These are phyloP conservation scores for Cenococcum geophilum DNA, from an alignment of 495 filamentous ascomycete species.

Conservation along the genomic window DNA sequence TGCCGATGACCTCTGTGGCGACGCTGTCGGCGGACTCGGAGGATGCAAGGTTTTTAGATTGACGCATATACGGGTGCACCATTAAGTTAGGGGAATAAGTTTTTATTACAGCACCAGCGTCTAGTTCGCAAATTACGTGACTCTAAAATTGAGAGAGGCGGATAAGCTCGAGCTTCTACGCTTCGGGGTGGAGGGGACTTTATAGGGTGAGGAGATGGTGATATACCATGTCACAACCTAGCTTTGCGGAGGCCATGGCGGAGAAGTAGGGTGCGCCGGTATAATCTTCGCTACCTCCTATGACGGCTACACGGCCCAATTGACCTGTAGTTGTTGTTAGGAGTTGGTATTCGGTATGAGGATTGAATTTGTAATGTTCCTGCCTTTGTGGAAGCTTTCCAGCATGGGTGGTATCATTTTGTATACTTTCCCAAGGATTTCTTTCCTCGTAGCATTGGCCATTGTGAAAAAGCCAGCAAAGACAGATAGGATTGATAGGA, in stretches of 20 bases:
- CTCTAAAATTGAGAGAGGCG: conserved; percentile 48
- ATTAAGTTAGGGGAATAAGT: conserved; percentile 96
- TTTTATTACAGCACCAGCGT: conserved; percentile 82
- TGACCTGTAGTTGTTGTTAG: conserved; percentile 55
- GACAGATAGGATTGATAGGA: background rate
- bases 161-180: conserved; percentile 4
- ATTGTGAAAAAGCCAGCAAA: conserved; percentile 30
- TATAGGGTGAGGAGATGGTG: background rate
- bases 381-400: conserved; percentile 95
- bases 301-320: conserved; percentile 84
- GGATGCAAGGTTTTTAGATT: conserved; percentile 46
- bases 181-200: conserved; percentile 3
- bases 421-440: conserved; percentile 73
- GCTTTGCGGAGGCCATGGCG: conserved; percentile 84
- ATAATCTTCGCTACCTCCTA: conserved; percentile 93
- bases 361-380: background rate
- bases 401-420: conserved; percentile 93
- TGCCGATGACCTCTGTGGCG: conserved; percentile 63
- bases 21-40: conserved; percentile 48
- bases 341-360: background rate
- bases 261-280: conserved; percentile 98
- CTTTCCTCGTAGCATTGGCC: conserved; percentile 56
- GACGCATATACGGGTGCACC: conserved; percentile 95
- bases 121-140: conserved; percentile 92
- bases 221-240: conserved; percentile 48